A percentile compares a stretch with the other conserved stretches of the same genome.
Conservation (phyloP, 2,329 filamentous ascomycete genomes). For the Nectriaceae sp. region DNA sequence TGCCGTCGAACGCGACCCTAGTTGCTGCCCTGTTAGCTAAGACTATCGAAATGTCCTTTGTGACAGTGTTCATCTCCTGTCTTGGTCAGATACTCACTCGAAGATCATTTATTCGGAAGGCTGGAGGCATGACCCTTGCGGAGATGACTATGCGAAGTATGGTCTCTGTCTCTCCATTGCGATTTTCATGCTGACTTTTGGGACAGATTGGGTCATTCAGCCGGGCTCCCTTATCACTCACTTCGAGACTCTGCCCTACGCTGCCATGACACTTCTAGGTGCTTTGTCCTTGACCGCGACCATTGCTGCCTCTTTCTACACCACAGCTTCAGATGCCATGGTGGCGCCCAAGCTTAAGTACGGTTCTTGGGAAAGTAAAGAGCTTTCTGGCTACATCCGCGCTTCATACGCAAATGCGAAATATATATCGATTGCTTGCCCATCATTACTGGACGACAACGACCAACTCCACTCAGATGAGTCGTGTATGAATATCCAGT, state of each 20-base stretch:
- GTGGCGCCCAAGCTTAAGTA: conserved; percentile 72
- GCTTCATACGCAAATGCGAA: conserved; percentile 63
- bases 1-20: conserved; percentile 65
- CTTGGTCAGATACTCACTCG: conserved; percentile 75
- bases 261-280: conserved; percentile 65
- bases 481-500: conserved; percentile 69
- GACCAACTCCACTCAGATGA: conserved; percentile 44
- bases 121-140: conserved; percentile 69
- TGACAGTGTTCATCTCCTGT: conserved; percentile 74
- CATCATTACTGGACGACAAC: conserved; percentile 56
- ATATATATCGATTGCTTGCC: conserved; percentile 59
- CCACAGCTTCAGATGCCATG: conserved; percentile 73
- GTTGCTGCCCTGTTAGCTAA: conserved; percentile 73
- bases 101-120: conserved; percentile 61
- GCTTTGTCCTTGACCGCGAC: conserved; percentile 65
- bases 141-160: conserved; percentile 73
- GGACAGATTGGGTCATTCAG: conserved; percentile 64
- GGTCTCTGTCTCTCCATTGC: not conserved
- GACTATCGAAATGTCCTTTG: conserved; percentile 75
- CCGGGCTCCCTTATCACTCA: conserved; percentile 74
- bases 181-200: not conserved
- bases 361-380: conserved; percentile 49
- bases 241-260: conserved; percentile 64
- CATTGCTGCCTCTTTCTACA: conserved; percentile 70
- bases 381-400: conserved; percentile 58